Conservation (phyloP, 495 filamentous ascomycete species). For the Jackrogersella minutella region DNA sequence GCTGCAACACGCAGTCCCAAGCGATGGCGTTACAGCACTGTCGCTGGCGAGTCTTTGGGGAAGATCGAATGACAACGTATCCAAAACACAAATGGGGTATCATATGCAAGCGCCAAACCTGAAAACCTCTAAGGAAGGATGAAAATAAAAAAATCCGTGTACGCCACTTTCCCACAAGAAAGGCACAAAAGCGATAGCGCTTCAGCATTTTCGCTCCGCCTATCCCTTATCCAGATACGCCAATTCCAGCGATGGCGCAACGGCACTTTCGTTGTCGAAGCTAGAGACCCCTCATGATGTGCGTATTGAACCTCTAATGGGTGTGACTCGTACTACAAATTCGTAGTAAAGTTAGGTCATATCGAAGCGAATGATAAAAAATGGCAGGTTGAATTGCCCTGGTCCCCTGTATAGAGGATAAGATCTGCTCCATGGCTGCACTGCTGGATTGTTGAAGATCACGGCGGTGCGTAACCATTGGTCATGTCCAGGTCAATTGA, state of each 20-base stretch:
- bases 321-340: constrained; percentile 26
- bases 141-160: constrained; percentile 24
- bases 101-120: constrained; percentile 50
- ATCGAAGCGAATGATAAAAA: constrained; percentile 36
- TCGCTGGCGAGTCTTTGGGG: constrained; percentile 57
- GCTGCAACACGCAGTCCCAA: constrained; percentile 64
- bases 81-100: constrained; percentile 67
- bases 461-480: constrained; percentile 7
- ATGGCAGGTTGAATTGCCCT: constrained; percentile 45
- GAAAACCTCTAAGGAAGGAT: constrained; percentile 25
- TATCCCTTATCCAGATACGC: constrained; percentile 36
- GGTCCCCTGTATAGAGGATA: constrained; percentile 7
- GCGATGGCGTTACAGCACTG: constrained; percentile 67
- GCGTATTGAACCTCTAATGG: constrained; percentile 34
- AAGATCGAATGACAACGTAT: constrained; percentile 54
- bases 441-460: constrained; percentile 41
- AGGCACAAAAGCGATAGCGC: constrained; percentile 50
- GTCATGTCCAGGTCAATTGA: constrained; percentile 8
- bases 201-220: constrained; percentile 51
- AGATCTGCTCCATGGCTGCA: constrained; percentile 16
- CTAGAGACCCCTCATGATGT: constrained; percentile 33
- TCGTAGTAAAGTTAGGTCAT: constrained; percentile 28
- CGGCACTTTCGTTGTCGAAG: constrained; percentile 54
- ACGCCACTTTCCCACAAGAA: constrained; percentile 34
- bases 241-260: constrained; percentile 52